Conservation (phyloP, 306 rosid genomes). For the Crotalaria pallida region DNA sequence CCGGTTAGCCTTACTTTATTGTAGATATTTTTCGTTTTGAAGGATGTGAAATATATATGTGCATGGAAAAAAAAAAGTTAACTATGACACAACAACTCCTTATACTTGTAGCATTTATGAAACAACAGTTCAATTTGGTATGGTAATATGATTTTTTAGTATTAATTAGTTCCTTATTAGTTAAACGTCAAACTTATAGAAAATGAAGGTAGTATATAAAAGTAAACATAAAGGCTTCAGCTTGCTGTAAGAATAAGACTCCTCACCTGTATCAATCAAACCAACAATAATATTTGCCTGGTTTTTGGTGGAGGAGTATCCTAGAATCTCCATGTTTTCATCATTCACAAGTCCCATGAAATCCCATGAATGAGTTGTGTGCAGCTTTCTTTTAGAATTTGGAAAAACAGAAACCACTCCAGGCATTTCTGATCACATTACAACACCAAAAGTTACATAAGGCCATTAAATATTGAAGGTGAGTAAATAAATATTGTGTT, state of each 20-base stretch:
- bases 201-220: not conserved
- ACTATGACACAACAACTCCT: not conserved
- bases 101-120: too few species aligned
- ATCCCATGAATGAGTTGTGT: slow-evolving; percentile 84
- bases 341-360: slow-evolving; percentile 66
- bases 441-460: slow-evolving; percentile 5
- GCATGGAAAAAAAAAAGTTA: too few species aligned
- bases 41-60: too few species aligned
- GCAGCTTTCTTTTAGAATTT: slow-evolving; percentile 55
- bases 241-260: not conserved
- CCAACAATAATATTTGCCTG: slow-evolving; percentile 66
- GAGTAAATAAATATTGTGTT: not conserved
- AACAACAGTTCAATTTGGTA: not conserved
- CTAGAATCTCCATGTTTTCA: slow-evolving; percentile 46
- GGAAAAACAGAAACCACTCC: slow-evolving; percentile 79
- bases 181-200: too few species aligned
- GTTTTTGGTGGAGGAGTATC: slow-evolving; percentile 47
- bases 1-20: too few species aligned
- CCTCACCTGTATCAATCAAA: slow-evolving; percentile 69
- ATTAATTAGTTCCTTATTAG: too few species aligned
- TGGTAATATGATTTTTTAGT: too few species aligned
- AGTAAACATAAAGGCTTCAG: not conserved
- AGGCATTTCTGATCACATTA: slow-evolving; percentile 51
- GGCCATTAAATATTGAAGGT: not conserved
- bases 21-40: too few species aligned